Conservation (phyloP, 1,284 basidiomycete species). For the Ustilago tritici region DNA sequence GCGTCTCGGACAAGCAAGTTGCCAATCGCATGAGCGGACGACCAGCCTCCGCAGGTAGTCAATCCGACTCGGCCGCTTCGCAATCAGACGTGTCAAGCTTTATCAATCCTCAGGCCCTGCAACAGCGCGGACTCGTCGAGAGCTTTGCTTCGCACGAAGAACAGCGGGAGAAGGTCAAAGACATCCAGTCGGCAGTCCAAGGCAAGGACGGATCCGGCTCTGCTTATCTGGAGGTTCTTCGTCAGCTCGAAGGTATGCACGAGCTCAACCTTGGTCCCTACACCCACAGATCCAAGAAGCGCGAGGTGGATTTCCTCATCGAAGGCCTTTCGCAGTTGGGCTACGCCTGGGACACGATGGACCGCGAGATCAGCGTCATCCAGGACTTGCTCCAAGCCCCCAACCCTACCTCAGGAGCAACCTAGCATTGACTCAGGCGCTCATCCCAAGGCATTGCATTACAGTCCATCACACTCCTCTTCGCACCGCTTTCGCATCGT, state of each 20-base stretch:
- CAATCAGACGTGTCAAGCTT: slow-evolving; percentile 16
- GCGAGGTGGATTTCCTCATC: slow-evolving; percentile 59
- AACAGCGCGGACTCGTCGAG: slow-evolving; percentile 26
- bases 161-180: slow-evolving; percentile 15
- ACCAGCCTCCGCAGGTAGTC: slow-evolving; percentile 3
- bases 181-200: slow-evolving; percentile 7
- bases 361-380: slow-evolving; percentile 58
- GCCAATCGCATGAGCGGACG: slow-evolving; percentile 19
- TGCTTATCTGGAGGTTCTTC: slow-evolving; percentile 30
- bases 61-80: slow-evolving; percentile 1
- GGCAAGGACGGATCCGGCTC: slow-evolving; percentile 5
- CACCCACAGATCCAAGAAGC: slow-evolving; percentile 54
- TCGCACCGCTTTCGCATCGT: background rate
- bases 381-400: slow-evolving; percentile 46
- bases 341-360: slow-evolving; percentile 63
- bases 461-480: background rate
- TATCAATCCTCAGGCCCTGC: slow-evolving; percentile 39
- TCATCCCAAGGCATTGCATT: background rate
- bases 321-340: slow-evolving; percentile 64
- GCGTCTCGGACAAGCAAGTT: slow-evolving; percentile 42
- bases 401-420: background rate
- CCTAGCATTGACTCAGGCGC: background rate
- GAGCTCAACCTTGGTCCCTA: slow-evolving; percentile 51
- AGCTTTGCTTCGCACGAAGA: slow-evolving; percentile 12
- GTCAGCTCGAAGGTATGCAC: slow-evolving; percentile 45